A percentile compares a stretch with the other conserved stretches of the same genome.
Evolutionary conservation across 2,329 filamentous ascomycete species (phyloP).

Genomic region (Colletotrichum viniferum): DNA sequence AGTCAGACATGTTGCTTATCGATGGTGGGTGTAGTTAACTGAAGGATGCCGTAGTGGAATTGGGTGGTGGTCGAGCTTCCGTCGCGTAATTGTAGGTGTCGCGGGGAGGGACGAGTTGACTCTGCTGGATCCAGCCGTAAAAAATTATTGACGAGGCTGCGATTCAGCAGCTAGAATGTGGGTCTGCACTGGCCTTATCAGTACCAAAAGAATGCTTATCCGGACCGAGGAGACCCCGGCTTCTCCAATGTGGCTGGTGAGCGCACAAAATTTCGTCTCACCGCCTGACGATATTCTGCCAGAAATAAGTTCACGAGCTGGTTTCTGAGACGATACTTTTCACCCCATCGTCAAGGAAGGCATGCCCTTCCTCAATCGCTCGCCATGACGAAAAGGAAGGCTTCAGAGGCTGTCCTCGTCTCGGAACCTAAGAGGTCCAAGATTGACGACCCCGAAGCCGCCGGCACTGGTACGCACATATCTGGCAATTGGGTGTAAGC

Average conservation of each 20-base stretch:
- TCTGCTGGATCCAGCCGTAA: conserved; percentile 17
- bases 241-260: not conserved
- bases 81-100: conserved; percentile 2
- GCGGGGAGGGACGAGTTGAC: not conserved
- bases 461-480: not conserved
- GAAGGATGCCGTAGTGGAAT: not conserved
- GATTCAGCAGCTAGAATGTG: not conserved
- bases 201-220: conserved; percentile 3
- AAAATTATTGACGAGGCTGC: conserved; percentile 25
- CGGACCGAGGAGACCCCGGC: conserved; percentile 14
- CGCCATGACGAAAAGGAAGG: conserved; percentile 21
- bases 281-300: conserved; percentile 15
- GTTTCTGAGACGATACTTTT: not conserved
- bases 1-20: conserved; percentile 68
- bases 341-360: not conserved
- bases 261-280: conserved; percentile 20
- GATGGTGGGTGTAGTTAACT: not conserved
- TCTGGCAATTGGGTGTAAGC: not conserved
- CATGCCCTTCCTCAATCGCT: conserved; percentile 2
- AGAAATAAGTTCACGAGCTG: conserved; percentile 9
- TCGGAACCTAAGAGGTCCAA: conserved; percentile 5
- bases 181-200: conserved; percentile 13
- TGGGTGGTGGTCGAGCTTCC: not conserved
- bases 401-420: not conserved
- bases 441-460: not conserved